phyloP scores from a whole-genome alignment of 148 eudicot species.

The Vaccinium corymbosum region DNA sequence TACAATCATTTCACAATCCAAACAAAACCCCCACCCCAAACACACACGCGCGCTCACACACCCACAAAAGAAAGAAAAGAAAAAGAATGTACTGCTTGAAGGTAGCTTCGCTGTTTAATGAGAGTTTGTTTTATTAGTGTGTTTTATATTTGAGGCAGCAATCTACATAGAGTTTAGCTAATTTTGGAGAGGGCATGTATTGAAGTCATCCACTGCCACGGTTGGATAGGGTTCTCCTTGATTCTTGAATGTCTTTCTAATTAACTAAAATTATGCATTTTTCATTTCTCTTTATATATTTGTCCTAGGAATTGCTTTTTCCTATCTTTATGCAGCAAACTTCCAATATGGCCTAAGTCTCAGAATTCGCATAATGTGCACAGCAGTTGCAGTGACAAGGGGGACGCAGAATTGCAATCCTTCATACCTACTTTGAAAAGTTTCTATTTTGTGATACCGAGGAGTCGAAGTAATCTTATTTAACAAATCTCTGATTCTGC shows the following conservation, averaged over 20 bases:
- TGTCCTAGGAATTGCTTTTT: constrained; percentile 3
- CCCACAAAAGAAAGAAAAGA: too few species aligned
- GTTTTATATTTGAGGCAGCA: not conserved
- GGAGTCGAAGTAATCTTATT: constrained; percentile 2
- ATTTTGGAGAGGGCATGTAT: not conserved
- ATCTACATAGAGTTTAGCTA: not conserved
- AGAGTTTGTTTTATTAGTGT: not conserved
- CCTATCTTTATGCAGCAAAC: not conserved
- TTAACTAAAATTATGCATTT: not conserved
- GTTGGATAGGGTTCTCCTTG: not conserved
- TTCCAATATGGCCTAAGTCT: not conserved
- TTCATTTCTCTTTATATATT: not conserved
- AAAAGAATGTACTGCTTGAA: not conserved
- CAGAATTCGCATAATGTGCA: not conserved
- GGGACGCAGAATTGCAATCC: not conserved
- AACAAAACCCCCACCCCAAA: too few species aligned
- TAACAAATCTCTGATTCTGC: constrained; percentile 24
- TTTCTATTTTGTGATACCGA: not conserved
- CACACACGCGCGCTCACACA: too few species aligned
- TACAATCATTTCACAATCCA: constrained; percentile 18
- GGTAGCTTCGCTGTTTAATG: not conserved
- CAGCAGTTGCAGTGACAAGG: not conserved
- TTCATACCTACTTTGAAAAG: not conserved
- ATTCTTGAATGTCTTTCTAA: not conserved
- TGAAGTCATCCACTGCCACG: not conserved